phyloP scores from a whole-genome alignment of 1,284 basidiomycete genomes.

The Trichosporon sp. region DNA sequence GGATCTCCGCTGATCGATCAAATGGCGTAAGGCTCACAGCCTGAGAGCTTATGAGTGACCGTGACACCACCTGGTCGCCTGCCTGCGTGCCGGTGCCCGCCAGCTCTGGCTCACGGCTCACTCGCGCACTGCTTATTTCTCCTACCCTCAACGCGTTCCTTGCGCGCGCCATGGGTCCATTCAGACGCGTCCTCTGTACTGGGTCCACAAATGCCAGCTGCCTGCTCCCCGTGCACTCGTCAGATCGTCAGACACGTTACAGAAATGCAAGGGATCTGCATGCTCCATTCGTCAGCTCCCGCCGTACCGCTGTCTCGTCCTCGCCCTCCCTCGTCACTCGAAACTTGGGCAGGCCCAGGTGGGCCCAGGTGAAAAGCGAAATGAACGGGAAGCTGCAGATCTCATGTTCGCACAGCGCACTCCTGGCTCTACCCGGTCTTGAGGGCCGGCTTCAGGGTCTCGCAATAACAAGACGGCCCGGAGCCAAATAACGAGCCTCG shows the following conservation, averaged over 20 bases:
- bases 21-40: neutral
- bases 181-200: neutral
- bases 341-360: neutral
- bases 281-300: neutral
- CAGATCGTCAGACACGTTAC: neutral
- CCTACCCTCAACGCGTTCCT: neutral
- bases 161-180: neutral
- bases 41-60: neutral
- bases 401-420: neutral
- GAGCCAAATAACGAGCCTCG: neutral
- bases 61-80: neutral
- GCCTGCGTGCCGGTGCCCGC: too few relatives aligned
- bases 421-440: neutral
- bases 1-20: neutral
- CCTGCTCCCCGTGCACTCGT: neutral
- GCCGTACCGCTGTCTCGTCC: neutral
- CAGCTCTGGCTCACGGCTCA: neutral
- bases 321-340: neutral
- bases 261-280: neutral
- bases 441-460: neutral
- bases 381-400: neutral
- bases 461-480: neutral
- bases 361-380: neutral
- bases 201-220: neutral
- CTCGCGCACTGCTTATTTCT: neutral